Evolutionary conservation across 2,329 filamentous ascomycete species (phyloP).

Genomic region (Esteya vermicola): DNA sequence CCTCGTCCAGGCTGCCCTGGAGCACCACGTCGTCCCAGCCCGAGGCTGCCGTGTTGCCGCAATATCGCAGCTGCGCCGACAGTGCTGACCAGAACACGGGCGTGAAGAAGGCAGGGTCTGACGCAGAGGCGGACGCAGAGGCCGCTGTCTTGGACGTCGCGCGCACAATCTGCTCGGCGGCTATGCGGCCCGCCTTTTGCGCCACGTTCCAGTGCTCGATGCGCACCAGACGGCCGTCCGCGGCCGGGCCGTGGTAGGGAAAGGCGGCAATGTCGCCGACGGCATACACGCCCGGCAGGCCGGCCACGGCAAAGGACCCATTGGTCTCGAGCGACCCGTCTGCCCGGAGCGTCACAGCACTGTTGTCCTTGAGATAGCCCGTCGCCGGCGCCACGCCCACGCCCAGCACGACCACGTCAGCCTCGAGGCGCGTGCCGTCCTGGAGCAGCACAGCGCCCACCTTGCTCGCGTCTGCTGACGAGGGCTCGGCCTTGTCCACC

Average conservation of each 20-base stretch:
- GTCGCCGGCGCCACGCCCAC: constrained; percentile 82
- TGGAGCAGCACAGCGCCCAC: constrained; percentile 75
- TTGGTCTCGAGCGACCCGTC: constrained; percentile 81
- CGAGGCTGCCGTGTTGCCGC: constrained; percentile 55
- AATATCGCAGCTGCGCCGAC: constrained; percentile 81
- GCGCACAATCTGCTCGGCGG: constrained; percentile 59
- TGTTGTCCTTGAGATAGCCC: constrained; percentile 62
- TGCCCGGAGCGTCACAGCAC: constrained; percentile 53
- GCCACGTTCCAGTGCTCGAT: constrained; percentile 99
- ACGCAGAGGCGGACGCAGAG: constrained; percentile 19
- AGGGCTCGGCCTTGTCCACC: constrained; percentile 72
- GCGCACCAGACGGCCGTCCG: constrained; percentile 56
- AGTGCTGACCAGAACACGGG: constrained; percentile 96
- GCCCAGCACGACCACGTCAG: constrained; percentile 83
- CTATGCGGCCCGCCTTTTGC: constrained; percentile 76
- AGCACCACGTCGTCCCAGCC: constrained; percentile 82
- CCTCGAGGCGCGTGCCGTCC: constrained; percentile 70
- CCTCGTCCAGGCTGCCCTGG: constrained; percentile 59
- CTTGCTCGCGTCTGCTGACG: constrained; percentile 47
- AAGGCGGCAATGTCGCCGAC: constrained; percentile 92
- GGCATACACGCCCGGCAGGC: constrained; percentile 73
- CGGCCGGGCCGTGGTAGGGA: constrained; percentile 83
- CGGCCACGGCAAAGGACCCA: constrained; percentile 62
- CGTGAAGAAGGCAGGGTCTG: constrained; percentile 45
- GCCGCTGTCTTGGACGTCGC: too few relatives aligned